Base-by-base conservation (phyloP, 345 rosid species). In the Camelina hispida region DNA sequence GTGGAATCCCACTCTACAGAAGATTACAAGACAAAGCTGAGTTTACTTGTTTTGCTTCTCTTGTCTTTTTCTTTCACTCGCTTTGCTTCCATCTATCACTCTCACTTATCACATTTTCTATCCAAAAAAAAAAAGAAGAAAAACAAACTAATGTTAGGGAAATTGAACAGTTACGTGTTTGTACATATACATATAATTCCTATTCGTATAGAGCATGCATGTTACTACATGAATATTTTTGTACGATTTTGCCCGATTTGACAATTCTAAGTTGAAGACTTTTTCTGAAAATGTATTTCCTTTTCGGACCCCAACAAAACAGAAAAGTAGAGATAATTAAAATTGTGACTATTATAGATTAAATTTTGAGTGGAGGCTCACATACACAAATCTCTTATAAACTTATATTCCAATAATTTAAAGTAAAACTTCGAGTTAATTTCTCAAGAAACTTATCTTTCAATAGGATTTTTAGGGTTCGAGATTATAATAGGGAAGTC, bases 191-290 rank as follows among this genome's bases (percentile, higher is more conserved):
- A 42, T 60, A 53, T 53, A 9, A 14, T 20, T 20, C 54, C 28
- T 60, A 75, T 52, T 75, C 32, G 50, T 48, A 47, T 57, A 37
- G 67, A 67, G 48, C 73, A 60, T 59, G 55, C 79, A 60, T 59
- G 46, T 40, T 68, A 68, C 73, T 68, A 42, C 69, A 69, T 43
- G 22, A 35, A 60, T 22, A 13, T 68, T 48, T 54, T 76, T 69
- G 74, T 62, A 61, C 50, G 48, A 68, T 76, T 68, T 76, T 68
- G 44, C 74, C 58, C 46, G 68, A 60, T 75, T 75, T 68, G 74
- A 68, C 62, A 75, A 68, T 60, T 68, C 74, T 15, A 75, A 5
- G 53, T 30, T 68, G 35, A 43, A 48, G 34, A 12, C n/a, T 48
- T 66, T 55, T 40, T 47, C 69, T 65, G 16, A 65, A 47, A 51